Evolutionary conservation across 2,329 filamentous ascomycete genomes (phyloP), one percentile per base, ranked within the genome.

Genomic region (Dendryphion nanum): DNA sequence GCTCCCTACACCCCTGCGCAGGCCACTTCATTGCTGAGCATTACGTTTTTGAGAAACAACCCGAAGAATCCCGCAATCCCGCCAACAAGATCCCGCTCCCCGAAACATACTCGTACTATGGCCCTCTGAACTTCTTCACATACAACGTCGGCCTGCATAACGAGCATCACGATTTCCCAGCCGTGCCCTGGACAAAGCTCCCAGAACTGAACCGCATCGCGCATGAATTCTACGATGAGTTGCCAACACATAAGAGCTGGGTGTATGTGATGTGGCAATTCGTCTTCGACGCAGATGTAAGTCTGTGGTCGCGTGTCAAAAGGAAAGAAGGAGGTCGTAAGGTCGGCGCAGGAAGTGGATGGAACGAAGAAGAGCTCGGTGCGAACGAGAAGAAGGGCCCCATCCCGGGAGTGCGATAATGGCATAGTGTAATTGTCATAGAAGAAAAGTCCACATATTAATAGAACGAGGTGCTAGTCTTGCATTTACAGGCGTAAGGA

Each of bases 11-110:
- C 70, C 93, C 93, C 3, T 88, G 91, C 42, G 93, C 93, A 0
- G 93, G 89, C 30, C 93, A 98, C 72, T 98, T 98, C 75, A 98
- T 98, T 67, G 90, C 93, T 41, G 93, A 98, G 73, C 93, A 98
- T 59, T 76, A 76, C 55, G 72, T 76, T 16, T 76, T 76, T 47
- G 53, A 67, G 42, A 59, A 59, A 19, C 57, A 61, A 1, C 57
- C 83, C 48, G 78, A 82, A 1, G 69, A 74, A 17, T 83, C 57
- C 1, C 68, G 72, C 28, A 71, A 86, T 29, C 76, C 83, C 13
- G 61, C 63, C 4, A 67, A 65, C 46, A 59, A 58, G 38, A 59
- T 66, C 13, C 68, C 70, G 3, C 77, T 95, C 4, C 90, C 93
- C 2, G 93, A 98, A 75, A 98, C 93, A 1, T 98, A 89, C 72